A percentile compares a stretch with the other conserved stretches of the same genome.
Conservation (phyloP, 2,329 filamentous ascomycete genomes). For the Huntiella bhutanensis region DNA sequence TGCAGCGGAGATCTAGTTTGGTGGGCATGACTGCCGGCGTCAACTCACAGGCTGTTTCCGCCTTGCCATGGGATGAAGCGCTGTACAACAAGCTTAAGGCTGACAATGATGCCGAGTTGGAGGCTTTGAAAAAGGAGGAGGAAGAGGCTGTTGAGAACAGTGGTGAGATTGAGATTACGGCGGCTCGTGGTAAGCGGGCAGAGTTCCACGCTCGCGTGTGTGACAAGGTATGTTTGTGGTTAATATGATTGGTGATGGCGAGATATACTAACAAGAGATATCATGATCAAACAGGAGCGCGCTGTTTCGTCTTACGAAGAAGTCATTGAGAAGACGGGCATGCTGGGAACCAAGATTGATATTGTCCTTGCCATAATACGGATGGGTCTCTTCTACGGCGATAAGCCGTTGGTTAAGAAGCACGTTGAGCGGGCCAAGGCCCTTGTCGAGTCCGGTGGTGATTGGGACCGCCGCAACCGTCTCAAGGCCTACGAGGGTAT, state of each 20-base stretch:
- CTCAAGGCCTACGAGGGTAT: slow-evolving; percentile 97
- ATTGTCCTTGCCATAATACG: slow-evolving; percentile 91
- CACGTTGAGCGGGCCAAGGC: slow-evolving; percentile 76
- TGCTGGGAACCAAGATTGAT: slow-evolving; percentile 93
- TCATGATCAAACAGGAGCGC: slow-evolving; percentile 48
- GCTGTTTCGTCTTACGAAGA: slow-evolving; percentile 82
- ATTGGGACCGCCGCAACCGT: slow-evolving; percentile 96
- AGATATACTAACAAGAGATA: neutral
- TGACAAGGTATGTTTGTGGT: slow-evolving; percentile 52
- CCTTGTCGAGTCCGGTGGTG: slow-evolving; percentile 83
- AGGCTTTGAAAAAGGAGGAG: slow-evolving; percentile 63
- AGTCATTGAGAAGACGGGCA: slow-evolving; percentile 91
- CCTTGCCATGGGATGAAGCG: slow-evolving; percentile 76
- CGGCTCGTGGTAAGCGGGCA: slow-evolving; percentile 80
- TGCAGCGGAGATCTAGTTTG: slow-evolving; percentile 48
- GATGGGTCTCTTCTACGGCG: slow-evolving; percentile 87
- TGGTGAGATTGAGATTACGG: slow-evolving; percentile 86
- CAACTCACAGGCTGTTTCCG: slow-evolving; percentile 42
- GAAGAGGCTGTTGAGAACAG: slow-evolving; percentile 92
- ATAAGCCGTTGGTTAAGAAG: slow-evolving; percentile 83
- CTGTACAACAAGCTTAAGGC: slow-evolving; percentile 61
- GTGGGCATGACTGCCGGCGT: slow-evolving; percentile 60
- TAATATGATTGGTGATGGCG: neutral
- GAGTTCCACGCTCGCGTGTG: slow-evolving; percentile 92
- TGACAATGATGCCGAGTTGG: slow-evolving; percentile 62